Percentiles rank a stretch among this genome's conserved stretches.
These are phyloP conservation scores for Candida tibetensis DNA, from an alignment of 805 yeast species.

Conservation along the genomic window DNA sequence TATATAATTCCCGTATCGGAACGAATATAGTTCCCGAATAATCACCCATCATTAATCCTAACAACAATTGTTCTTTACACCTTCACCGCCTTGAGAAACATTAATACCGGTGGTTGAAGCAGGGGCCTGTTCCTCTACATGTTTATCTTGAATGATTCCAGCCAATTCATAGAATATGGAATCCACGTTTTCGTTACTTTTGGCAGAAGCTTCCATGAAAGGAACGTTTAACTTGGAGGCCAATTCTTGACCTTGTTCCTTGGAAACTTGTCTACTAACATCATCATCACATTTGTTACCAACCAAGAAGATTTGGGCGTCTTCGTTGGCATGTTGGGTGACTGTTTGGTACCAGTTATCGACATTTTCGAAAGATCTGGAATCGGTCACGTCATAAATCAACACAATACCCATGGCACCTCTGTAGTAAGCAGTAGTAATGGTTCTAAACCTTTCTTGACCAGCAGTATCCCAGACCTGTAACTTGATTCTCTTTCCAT, in stretches of 20 bases:
- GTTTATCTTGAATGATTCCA: constrained; percentile 77
- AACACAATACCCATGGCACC: constrained; percentile 87
- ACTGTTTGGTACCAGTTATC: constrained; percentile 96
- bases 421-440: constrained; percentile 88
- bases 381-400: constrained; percentile 83
- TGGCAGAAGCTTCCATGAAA: constrained; percentile 95
- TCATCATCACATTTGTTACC: constrained; percentile 95
- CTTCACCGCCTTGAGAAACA: constrained; percentile 32
- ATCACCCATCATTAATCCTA: too few relatives aligned
- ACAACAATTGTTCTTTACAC: constrained; percentile 40
- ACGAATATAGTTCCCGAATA: too few relatives aligned
- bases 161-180: constrained; percentile 90
- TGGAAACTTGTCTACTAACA: constrained; percentile 79
- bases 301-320: constrained; percentile 88
- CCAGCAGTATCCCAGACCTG: constrained; percentile 99
- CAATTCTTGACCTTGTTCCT: constrained; percentile 86
- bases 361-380: constrained; percentile 87
- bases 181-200: constrained; percentile 87
- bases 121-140: constrained; percentile 37
- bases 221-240: constrained; percentile 87
- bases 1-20: neutral
- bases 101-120: constrained; percentile 35
- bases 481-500: constrained; percentile 88
- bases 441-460: constrained; percentile 93
- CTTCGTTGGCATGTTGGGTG: constrained; percentile 94